A percentile compares a stretch with the other conserved stretches of the same genome.
Conservation (phyloP, 192 early-diverging fungal genomes). For the Backusella luteola region DNA sequence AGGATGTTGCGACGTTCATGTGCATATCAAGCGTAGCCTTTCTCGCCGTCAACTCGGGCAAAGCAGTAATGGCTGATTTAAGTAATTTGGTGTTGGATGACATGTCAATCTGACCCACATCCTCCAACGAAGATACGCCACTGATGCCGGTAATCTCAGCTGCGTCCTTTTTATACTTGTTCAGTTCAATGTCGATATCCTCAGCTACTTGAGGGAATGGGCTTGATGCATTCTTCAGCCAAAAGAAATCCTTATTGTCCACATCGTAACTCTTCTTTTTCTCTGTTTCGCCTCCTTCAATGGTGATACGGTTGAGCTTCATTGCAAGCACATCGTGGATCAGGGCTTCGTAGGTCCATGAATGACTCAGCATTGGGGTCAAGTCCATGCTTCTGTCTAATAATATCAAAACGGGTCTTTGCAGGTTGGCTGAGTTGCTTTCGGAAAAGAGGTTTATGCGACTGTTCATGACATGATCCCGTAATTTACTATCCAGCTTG, state of each 20-base stretch:
- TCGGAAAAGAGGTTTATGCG: slow-evolving; percentile 83
- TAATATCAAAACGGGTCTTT: slow-evolving; percentile 84
- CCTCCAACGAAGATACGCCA: slow-evolving; percentile 80
- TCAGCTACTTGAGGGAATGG: slow-evolving; percentile 98
- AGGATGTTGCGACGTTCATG: slow-evolving; percentile 93
- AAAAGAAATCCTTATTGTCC: slow-evolving; percentile 89
- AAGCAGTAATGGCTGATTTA: slow-evolving; percentile 85
- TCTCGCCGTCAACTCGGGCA: slow-evolving; percentile 93
- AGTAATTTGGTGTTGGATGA: slow-evolving; percentile 84
- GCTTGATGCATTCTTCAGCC: slow-evolving; percentile 86
- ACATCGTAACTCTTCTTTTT: slow-evolving; percentile 83
- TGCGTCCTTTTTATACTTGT: slow-evolving; percentile 93
- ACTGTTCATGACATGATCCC: slow-evolving; percentile 90
- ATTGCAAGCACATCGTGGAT: slow-evolving; percentile 95
- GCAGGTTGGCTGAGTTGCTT: slow-evolving; percentile 52
- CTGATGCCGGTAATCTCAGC: slow-evolving; percentile 86
- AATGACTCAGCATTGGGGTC: slow-evolving; percentile 88
- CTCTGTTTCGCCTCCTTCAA: slow-evolving; percentile 68
- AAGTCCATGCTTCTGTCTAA: slow-evolving; percentile 93
- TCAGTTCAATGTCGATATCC: slow-evolving; percentile 91
- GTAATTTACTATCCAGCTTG: slow-evolving; percentile 84
- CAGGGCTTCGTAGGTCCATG: slow-evolving; percentile 97
- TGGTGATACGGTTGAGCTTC: slow-evolving; percentile 82
- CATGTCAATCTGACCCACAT: slow-evolving; percentile 76
- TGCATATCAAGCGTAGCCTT: slow-evolving; percentile 97